Evolutionary conservation across 345 rosid species (phyloP).

Genomic region (Rhizophora mangle): DNA sequence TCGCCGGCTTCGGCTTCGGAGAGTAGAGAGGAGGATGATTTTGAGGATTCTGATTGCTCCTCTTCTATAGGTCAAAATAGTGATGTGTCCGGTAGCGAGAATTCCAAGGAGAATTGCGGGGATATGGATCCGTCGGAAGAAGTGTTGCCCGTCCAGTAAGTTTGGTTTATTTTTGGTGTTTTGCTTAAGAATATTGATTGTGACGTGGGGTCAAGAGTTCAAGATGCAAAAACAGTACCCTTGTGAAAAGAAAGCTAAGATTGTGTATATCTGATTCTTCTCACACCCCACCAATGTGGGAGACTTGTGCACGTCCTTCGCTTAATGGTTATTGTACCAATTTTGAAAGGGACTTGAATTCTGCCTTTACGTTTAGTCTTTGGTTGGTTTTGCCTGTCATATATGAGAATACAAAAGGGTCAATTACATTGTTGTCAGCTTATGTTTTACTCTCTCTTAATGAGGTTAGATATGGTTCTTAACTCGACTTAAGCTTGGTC

Average conservation of each 20-base stretch:
- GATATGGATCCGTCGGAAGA: constrained; percentile 35
- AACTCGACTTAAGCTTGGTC: no score
- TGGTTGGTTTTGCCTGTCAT: no score
- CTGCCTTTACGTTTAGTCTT: no score
- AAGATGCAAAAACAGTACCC: background rate
- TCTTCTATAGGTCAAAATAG: constrained; percentile 20
- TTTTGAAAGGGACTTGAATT: background rate
- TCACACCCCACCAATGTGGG: no score
- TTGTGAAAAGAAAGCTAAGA: background rate
- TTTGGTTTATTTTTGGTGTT: background rate
- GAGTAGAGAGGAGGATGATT: constrained; percentile 1
- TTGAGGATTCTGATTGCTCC: constrained; percentile 11
- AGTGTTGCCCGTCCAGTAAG: constrained; percentile 34
- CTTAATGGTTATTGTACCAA: background rate
- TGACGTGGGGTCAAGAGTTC: background rate
- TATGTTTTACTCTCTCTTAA: no score
- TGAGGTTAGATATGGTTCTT: no score
- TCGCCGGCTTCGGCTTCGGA: constrained; percentile 1
- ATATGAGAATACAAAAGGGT: no score
- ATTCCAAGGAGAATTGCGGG: constrained; percentile 19
- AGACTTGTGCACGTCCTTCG: no score
- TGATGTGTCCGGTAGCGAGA: constrained; percentile 16
- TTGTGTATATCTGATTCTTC: no score
- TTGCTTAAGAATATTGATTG: background rate
- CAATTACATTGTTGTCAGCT: no score